phyloP scores from a whole-genome alignment of 2,329 filamentous ascomycete species.

The Colletotrichum lini region DNA sequence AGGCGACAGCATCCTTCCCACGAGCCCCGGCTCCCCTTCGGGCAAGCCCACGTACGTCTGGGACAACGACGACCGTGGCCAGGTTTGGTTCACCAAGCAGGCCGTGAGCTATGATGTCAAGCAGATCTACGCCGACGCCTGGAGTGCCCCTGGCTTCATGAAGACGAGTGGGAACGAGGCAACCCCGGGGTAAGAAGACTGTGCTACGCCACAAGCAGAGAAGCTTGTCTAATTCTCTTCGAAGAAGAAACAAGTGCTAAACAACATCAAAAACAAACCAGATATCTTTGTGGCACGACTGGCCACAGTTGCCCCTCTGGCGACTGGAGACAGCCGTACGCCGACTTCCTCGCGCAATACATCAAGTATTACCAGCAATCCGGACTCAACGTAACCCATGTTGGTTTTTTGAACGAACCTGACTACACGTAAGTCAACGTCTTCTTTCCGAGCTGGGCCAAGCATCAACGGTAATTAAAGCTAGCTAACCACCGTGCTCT shows the following conservation, averaged over 20 bases:
- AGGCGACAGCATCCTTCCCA: conserved; percentile 58
- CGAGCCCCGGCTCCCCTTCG: conserved; percentile 58
- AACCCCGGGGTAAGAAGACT: conserved; percentile 42
- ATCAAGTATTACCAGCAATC: conserved; percentile 61
- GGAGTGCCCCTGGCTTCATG: conserved; percentile 64
- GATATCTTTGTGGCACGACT: conserved; percentile 56
- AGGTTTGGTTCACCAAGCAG: conserved; percentile 67
- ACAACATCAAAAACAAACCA: neutral
- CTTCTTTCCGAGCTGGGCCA: neutral
- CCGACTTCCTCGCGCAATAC: conserved; percentile 63
- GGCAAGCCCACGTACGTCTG: conserved; percentile 60
- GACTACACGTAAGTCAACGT: conserved; percentile 30
- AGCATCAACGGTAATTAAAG: no score
- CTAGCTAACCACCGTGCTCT: conserved; percentile 17
- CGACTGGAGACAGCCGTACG: conserved; percentile 65
- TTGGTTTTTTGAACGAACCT: conserved; percentile 43
- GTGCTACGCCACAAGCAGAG: neutral
- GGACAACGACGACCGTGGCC: conserved; percentile 63
- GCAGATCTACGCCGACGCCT: conserved; percentile 60
- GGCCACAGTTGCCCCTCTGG: conserved; percentile 56
- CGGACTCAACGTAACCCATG: conserved; percentile 60
- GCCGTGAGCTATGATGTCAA: conserved; percentile 57
- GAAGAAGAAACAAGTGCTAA: neutral
- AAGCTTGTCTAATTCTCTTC: neutral
- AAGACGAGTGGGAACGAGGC: conserved; percentile 59